Base-by-base conservation (phyloP, 345 rosid genomes). In the Lagerstroemia speciosa region DNA sequence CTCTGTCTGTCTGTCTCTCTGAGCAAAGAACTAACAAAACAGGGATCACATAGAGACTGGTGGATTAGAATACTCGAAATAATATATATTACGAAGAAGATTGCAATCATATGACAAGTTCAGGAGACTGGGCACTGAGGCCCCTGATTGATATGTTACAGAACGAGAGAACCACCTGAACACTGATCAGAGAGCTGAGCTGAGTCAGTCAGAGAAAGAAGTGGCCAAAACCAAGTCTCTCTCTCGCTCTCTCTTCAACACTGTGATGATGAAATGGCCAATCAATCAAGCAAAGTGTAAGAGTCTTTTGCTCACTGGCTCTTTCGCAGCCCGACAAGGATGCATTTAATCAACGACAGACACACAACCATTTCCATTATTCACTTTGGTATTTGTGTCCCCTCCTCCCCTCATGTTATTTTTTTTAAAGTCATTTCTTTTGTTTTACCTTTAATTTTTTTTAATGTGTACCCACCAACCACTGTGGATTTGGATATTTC, bases 311-410 rank as follows among this genome's bases (percentile, higher is more conserved):
- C 69, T 48, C 53, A 46, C 67, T 68, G 66, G 65, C 67, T 73
- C 68, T 53, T 33, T 62, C 69, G 73, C 50, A 72, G 68, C 63
- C 75, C 77, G 80, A 79, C 78, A 76, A 73, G 60, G 69, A 68
- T 30, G 78, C 78, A 75, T 71, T 69, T 58, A 72, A 79, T 78
- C 75, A 73, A 77, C 77, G 81, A 73, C 71, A 67, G 72, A 76
- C 68, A 71, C 75, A 62, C 67, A 48, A 71, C 57, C 43, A 74
- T 83, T 78, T 81, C 73, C 81, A 81, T 77, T 71, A 69, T 76
- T 64, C 40, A 65, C 73, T 73, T 79, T 77, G 81, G 78, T 70
- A 62, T 46, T 48, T 68, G 50, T 69, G 77, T 72, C 58, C 6
- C 68, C 53, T 4, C 7, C 24, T 62, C 0, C 19, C 3, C 48